Conservation (phyloP, 306 rosid species). For the Acacia confusa region DNA sequence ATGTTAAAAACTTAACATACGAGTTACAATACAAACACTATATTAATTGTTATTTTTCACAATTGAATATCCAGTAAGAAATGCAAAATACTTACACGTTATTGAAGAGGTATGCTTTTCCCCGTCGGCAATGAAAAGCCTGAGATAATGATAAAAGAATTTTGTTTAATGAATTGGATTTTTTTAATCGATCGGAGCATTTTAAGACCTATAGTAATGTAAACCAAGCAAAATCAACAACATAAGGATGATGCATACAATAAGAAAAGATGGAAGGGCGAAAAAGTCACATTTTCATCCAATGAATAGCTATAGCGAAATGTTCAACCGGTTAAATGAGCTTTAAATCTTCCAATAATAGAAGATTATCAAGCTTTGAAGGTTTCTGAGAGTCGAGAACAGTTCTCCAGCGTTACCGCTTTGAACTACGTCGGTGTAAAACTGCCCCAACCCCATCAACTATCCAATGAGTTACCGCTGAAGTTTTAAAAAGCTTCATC, state of each 20-base stretch:
- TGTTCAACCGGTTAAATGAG: neutral
- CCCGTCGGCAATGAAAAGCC: conserved; percentile 71
- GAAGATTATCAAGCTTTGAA: neutral
- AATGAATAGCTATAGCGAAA: neutral
- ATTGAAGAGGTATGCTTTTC: conserved; percentile 83
- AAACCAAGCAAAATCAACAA: conserved; percentile 29
- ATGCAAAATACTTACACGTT: conserved; percentile 64
- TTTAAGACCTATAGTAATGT: conserved; percentile 6
- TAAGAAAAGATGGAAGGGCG: neutral
- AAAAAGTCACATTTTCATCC: neutral
- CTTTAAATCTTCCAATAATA: neutral
- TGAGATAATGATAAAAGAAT: conserved; percentile 38
- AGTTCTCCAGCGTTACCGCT: neutral
- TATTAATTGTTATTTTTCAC: conserved; percentile 9
- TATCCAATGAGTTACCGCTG: neutral
- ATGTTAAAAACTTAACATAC: neutral
- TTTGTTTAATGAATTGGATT: conserved; percentile 25
- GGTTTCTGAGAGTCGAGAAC: neutral
- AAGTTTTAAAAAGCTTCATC: neutral
- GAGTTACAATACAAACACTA: neutral
- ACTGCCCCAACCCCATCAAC: neutral
- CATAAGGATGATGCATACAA: neutral
- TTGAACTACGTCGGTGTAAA: neutral
- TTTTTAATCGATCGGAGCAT: conserved; percentile 25
- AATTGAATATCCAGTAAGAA: conserved; percentile 14